Conservation (phyloP, 192 early-diverging fungal species). For the Lobosporangium transversale region DNA sequence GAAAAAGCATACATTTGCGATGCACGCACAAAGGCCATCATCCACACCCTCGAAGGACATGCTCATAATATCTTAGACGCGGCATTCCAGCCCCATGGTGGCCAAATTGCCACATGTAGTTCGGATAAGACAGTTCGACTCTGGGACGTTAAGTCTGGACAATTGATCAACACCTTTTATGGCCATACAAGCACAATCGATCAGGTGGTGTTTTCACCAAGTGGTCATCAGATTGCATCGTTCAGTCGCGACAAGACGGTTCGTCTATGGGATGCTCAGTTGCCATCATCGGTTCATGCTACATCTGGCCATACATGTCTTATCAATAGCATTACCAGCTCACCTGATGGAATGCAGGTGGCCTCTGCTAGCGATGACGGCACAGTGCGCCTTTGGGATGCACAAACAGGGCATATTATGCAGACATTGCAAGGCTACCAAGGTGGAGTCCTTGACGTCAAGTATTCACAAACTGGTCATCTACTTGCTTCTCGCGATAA, state of each 20-base stretch:
- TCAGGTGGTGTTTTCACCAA: background rate
- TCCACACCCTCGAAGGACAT: background rate
- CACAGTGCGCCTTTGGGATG: background rate
- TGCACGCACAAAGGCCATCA: background rate
- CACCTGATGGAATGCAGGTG: too few species aligned
- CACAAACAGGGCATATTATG: background rate
- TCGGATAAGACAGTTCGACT: background rate
- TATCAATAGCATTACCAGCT: too few species aligned
- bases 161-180: background rate
- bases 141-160: background rate
- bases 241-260: too few species aligned
- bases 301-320: too few species aligned
- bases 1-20: too few species aligned
- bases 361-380: background rate
- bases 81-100: background rate
- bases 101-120: background rate
- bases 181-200: background rate
- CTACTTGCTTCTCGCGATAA: background rate
- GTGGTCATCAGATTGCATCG: background rate
- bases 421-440: background rate
- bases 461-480: background rate
- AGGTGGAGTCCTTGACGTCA: background rate
- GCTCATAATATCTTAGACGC: background rate
- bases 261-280: too few species aligned
- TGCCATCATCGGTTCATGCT: too few species aligned